Percentiles rank a stretch among this genome's conserved stretches.
phyloP scores from a whole-genome alignment of 345 rosid genomes.

The Ailanthus altissimus region DNA sequence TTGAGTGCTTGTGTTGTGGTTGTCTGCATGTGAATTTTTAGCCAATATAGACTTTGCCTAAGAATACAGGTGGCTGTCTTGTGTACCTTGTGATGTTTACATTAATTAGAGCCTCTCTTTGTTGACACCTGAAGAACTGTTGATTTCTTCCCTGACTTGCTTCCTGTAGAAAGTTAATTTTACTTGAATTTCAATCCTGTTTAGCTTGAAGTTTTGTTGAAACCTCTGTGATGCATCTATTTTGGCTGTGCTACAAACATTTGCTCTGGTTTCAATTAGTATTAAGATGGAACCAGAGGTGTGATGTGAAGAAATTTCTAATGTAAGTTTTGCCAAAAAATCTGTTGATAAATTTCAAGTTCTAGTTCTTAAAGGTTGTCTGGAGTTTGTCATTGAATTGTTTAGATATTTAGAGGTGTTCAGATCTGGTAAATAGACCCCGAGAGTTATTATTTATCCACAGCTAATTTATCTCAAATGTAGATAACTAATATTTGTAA shows the following conservation, averaged over 20 bases:
- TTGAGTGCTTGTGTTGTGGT: too few relatives aligned
- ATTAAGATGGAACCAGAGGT: not conserved
- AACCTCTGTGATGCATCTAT: not conserved
- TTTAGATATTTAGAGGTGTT: not conserved
- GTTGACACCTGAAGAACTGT: not conserved
- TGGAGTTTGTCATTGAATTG: too few relatives aligned
- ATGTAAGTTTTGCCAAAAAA: not conserved
- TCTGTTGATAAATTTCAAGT: not conserved
- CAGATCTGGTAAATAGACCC: not conserved
- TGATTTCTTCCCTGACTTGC: not conserved
- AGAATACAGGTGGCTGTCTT: too few relatives aligned
- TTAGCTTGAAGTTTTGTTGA: not conserved
- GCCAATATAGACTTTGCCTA: too few relatives aligned
- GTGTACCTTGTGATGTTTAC: too few relatives aligned
- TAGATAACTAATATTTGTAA: not conserved
- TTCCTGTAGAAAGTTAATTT: not conserved
- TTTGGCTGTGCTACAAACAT: not conserved
- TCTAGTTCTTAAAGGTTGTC: not conserved
- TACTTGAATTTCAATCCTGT: not conserved
- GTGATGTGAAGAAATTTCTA: not conserved
- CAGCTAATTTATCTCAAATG: not conserved
- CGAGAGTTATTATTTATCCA: not conserved
- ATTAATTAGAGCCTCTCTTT: not conserved
- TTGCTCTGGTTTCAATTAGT: not conserved
- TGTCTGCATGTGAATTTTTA: too few relatives aligned